phyloP scores from a whole-genome alignment of 2,329 filamentous ascomycete genomes.

The Neophaeococcomyces aloes region DNA sequence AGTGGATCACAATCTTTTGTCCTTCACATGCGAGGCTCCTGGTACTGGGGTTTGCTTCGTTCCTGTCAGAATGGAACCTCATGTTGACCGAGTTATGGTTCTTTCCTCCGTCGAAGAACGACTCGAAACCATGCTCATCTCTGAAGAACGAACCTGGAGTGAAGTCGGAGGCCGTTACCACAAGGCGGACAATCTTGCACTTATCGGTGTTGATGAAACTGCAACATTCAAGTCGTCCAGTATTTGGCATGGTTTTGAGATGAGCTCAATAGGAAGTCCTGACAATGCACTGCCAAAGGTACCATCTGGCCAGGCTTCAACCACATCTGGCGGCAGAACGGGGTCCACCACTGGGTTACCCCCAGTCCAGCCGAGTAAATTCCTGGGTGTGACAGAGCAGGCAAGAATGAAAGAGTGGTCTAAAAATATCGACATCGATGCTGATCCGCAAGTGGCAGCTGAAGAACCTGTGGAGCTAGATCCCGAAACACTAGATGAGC shows the following conservation, averaged over 20 bases:
- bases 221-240: neutral
- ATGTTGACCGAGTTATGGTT: conserved; percentile 5
- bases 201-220: neutral
- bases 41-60: neutral
- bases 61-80: neutral
- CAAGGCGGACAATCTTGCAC: neutral
- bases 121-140: conserved; percentile 3
- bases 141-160: conserved; percentile 4
- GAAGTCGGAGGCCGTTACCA: neutral
- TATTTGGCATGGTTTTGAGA: neutral
- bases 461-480: conserved; percentile 13
- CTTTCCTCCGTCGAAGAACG: neutral
- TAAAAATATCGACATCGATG: conserved; percentile 11
- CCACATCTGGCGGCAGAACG: neutral
- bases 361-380: conserved; percentile 1
- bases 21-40: neutral
- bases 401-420: conserved; percentile 17
- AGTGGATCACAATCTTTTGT: conserved; percentile 1
- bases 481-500: neutral
- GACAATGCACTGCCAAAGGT: neutral
- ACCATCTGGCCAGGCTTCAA: neutral
- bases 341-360: neutral
- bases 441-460: conserved; percentile 16
- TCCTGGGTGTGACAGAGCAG: conserved; percentile 9
- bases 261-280: conserved; percentile 1